A percentile compares a stretch with the other conserved stretches of the same genome.
Conservation (phyloP, 2,329 filamentous ascomycete genomes). For the Davidsoniella eucalypti region DNA sequence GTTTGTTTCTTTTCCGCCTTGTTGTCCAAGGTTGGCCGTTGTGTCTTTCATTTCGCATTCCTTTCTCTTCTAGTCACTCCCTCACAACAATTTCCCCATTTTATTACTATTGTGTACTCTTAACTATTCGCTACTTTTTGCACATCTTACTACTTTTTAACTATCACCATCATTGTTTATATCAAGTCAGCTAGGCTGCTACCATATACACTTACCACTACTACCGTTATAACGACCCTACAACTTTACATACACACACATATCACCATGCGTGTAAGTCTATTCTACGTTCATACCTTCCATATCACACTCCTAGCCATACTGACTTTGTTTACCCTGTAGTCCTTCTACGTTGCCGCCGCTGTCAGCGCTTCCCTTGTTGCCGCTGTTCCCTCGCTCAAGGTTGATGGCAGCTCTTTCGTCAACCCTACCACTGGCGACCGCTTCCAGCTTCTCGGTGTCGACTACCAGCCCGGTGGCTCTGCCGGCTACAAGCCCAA, state of each 20-base stretch:
- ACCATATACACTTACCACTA: not conserved
- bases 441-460: conserved; percentile 49
- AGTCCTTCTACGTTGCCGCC: conserved; percentile 22
- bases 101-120: conserved; percentile 4
- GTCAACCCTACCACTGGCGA: conserved; percentile 41
- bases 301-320: not conserved
- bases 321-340: not conserved
- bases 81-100: conserved; percentile 5
- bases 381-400: conserved; percentile 39
- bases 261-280: conserved; percentile 11
- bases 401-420: conserved; percentile 40
- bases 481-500: conserved; percentile 42
- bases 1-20: conserved; percentile 1
- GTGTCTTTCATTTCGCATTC: conserved; percentile 7
- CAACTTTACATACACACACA: not conserved
- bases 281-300: not conserved
- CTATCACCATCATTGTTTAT: not conserved
- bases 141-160: not conserved
- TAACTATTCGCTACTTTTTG: not conserved
- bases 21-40: conserved; percentile 8
- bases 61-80: conserved; percentile 14
- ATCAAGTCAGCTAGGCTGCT: not conserved
- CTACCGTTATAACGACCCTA: not conserved
- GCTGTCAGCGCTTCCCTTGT: conserved; percentile 36
- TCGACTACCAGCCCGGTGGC: conserved; percentile 54